Conservation (phyloP, 2,329 filamentous ascomycete genomes). For the Aspergillus udagawae region DNA sequence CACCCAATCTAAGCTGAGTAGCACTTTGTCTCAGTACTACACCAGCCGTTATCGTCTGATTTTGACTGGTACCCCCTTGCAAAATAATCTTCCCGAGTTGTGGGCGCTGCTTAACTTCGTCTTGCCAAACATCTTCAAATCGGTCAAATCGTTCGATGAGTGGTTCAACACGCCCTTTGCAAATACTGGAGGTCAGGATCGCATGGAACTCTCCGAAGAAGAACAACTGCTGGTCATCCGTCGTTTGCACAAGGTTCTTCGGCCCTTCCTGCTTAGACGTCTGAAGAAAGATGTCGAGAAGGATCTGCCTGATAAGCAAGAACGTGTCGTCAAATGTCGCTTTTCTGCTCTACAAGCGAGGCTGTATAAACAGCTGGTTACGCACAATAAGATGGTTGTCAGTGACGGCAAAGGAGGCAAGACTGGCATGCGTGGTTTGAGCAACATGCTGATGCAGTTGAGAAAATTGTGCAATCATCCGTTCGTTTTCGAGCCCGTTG, state of each 20-base stretch:
- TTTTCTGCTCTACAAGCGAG: slow-evolving; percentile 92
- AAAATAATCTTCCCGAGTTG: slow-evolving; percentile 93
- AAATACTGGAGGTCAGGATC: slow-evolving; percentile 95
- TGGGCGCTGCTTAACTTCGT: slow-evolving; percentile 99
- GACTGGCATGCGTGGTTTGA: slow-evolving; percentile 86
- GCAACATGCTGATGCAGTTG: slow-evolving; percentile 99
- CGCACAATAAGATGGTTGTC: slow-evolving; percentile 89
- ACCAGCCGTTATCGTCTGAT: slow-evolving; percentile 92
- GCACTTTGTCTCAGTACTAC: slow-evolving; percentile 93
- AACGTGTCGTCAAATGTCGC: slow-evolving; percentile 98
- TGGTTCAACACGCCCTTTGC: slow-evolving; percentile 99
- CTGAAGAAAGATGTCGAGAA: slow-evolving; percentile 99
- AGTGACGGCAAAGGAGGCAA: slow-evolving; percentile 95
- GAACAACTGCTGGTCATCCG: slow-evolving; percentile 97
- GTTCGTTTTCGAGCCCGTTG: slow-evolving; percentile 96
- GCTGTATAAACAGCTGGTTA: slow-evolving; percentile 96
- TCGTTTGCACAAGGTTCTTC: slow-evolving; percentile 93
- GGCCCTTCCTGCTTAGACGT: slow-evolving; percentile 95
- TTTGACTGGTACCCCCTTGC: slow-evolving; percentile 91
- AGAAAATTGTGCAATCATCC: slow-evolving; percentile 98
- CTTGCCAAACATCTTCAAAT: slow-evolving; percentile 97
- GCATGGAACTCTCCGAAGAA: slow-evolving; percentile 99
- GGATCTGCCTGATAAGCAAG: slow-evolving; percentile 96
- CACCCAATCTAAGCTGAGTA: slow-evolving; percentile 89
- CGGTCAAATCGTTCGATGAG: slow-evolving; percentile 96